Evolutionary conservation across 2,329 filamentous ascomycete genomes (phyloP).

Genomic region (Colletotrichum somersetense): DNA sequence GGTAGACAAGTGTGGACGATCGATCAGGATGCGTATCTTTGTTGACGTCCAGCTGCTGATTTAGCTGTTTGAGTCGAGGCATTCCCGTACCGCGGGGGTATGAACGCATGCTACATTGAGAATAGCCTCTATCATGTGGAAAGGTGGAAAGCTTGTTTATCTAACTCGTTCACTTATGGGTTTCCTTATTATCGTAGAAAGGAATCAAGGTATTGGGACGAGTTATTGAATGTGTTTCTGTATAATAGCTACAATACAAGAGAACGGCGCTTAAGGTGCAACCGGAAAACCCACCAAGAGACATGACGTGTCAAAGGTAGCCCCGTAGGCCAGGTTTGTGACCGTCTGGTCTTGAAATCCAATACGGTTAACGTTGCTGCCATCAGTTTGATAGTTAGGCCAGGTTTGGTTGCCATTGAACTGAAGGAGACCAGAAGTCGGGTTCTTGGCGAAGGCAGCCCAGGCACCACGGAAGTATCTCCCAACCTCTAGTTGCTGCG

Average conservation of each 20-base stretch:
- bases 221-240: neutral
- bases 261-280: neutral
- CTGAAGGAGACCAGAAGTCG: constrained; percentile 49
- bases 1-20: too few species aligned
- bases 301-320: constrained; percentile 27
- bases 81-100: too few species aligned
- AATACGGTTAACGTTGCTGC: constrained; percentile 45
- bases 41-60: neutral
- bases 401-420: constrained; percentile 46
- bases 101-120: too few species aligned
- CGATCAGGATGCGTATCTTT: neutral
- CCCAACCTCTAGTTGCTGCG: constrained; percentile 47
- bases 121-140: neutral
- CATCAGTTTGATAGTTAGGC: constrained; percentile 41
- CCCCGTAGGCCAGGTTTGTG: constrained; percentile 43
- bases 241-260: neutral
- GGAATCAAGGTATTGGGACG: neutral
- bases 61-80: too few species aligned
- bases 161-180: neutral
- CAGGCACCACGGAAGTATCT: constrained; percentile 54
- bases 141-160: neutral
- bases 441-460: constrained; percentile 55
- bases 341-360: constrained; percentile 47
- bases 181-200: neutral
- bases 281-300: constrained; percentile 7